Percentiles rank a stretch among this genome's conserved stretches.
These are phyloP conservation scores for Candolleomyces aberdarensis DNA, from an alignment of 768 basidiomycete genomes.

Conservation along the genomic window DNA sequence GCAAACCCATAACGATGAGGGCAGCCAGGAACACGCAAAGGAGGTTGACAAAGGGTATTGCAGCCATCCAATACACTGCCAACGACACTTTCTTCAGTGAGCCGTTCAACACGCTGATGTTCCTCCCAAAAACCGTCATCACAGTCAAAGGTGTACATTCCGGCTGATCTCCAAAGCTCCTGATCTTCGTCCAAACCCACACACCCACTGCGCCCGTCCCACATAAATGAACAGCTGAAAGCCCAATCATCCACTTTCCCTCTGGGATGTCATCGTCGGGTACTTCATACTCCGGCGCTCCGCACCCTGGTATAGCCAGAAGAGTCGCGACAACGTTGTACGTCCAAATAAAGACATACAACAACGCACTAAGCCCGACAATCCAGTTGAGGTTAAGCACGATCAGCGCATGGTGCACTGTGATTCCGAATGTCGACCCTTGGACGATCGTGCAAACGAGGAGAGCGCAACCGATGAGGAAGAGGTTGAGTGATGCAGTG, in stretches of 20 bases:
- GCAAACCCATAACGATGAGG: background rate
- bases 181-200: too few species aligned
- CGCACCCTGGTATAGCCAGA: background rate
- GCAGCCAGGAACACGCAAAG: background rate
- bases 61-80: background rate
- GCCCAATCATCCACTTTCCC: too few species aligned
- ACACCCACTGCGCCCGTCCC: too few species aligned
- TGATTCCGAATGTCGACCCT: background rate
- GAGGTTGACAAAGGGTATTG: background rate
- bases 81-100: background rate
- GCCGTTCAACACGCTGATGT: too few species aligned
- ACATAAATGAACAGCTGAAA: too few species aligned
- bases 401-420: conserved; percentile 1
- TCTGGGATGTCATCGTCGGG: too few species aligned
- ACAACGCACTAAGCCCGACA: background rate
- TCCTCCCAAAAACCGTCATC: too few species aligned
- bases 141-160: too few species aligned
- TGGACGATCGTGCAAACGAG: background rate
- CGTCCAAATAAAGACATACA: background rate
- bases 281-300: background rate
- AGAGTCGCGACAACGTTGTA: background rate
- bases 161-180: too few species aligned
- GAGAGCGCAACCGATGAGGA: background rate
- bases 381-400: background rate
- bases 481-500: background rate